Percentiles rank a stretch among this genome's conserved stretches.
These are phyloP conservation scores for Trametes maxima DNA, from an alignment of 768 basidiomycete species.

Conservation along the genomic window DNA sequence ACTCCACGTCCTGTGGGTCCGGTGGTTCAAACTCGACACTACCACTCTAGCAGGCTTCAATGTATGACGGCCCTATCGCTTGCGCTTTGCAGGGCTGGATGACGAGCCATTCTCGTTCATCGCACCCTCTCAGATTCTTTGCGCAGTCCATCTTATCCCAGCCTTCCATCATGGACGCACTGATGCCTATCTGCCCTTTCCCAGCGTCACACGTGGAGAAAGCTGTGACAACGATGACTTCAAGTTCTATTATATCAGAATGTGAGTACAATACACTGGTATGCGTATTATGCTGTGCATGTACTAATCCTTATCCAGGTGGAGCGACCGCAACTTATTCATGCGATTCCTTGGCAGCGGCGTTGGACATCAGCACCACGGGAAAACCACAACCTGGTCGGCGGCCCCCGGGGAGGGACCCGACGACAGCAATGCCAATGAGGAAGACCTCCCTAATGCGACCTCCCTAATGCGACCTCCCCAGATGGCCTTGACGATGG, in stretches of 20 bases:
- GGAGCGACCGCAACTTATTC: slow-evolving; percentile 30
- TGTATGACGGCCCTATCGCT: slow-evolving; percentile 32
- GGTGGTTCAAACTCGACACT: slow-evolving; percentile 38
- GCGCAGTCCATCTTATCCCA: slow-evolving; percentile 45
- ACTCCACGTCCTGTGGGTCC: slow-evolving; percentile 43
- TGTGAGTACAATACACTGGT: slow-evolving; percentile 19
- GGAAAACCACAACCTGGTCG: background rate
- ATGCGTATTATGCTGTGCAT: background rate
- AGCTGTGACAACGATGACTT: slow-evolving; percentile 20
- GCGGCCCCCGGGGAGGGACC: background rate
- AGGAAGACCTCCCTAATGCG: background rate
- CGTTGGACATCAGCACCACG: slow-evolving; percentile 23
- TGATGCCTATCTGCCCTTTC: background rate
- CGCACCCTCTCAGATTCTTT: slow-evolving; percentile 43
- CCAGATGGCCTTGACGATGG: too few relatives aligned
- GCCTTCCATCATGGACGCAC: slow-evolving; percentile 35
- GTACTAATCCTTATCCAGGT: slow-evolving; percentile 14
- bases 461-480: too few relatives aligned
- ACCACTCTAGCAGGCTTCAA: slow-evolving; percentile 32
- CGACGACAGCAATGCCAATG: background rate
- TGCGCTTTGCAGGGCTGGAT: slow-evolving; percentile 38
- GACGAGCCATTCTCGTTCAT: slow-evolving; percentile 45
- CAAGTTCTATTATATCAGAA: slow-evolving; percentile 28
- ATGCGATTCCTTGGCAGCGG: slow-evolving; percentile 27
- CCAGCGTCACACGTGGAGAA: slow-evolving; percentile 6